Evolutionary conservation across 2,329 filamentous ascomycete species (phyloP), one percentile per base, ranked within the genome.

Genomic region (Orbilia oligospora): DNA sequence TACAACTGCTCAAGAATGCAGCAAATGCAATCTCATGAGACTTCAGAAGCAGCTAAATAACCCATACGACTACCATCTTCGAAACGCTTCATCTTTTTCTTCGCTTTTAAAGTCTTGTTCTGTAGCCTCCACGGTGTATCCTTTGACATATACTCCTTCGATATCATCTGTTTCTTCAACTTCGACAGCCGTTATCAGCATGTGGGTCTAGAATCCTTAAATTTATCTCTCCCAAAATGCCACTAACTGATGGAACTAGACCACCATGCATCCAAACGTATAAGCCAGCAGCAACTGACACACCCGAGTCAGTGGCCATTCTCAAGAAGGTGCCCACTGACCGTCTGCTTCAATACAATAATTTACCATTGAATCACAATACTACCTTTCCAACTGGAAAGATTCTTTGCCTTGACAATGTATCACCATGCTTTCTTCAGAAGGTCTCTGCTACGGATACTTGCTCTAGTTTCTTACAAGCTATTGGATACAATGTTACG

Each of bases 21-120:
- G 51, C 51, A 30, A 55, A 55, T 55, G 51, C 12, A 55, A 55
- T 55, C 22, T 55, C 24, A n/a, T 55, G 16, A 30, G 24, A 55
- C 27, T 55, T 12, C 51, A 55, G 51, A 55, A 55, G n/a, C 24
- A 55, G 12, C 14, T 55, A 18, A 55, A 55, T 12, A 55, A 33
- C 14, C 51, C 51, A 8, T 55, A 55, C 9, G 51, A 55, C 27
- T 55, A 55, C 14, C 27, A 33, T 33, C 24, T 33, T 55, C 22
- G 51, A 30, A 33, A 55, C 24, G 51, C 27, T n/a, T 30, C 51
- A 55, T 55, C 27, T 0, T 55, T 55, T 55, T 55, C 51, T 55
- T 30, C 51, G n/a, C 24, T 55, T 8, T 18, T 55, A 6, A 33
- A 30, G 27, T 55, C 51, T 55, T 55, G 51, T 18, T 55, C 51